A percentile compares a stretch with the other conserved stretches of the same genome.
phyloP scores from a whole-genome alignment of 1,139 yeast species.

The Debaryomycetaceae sp. region DNA sequence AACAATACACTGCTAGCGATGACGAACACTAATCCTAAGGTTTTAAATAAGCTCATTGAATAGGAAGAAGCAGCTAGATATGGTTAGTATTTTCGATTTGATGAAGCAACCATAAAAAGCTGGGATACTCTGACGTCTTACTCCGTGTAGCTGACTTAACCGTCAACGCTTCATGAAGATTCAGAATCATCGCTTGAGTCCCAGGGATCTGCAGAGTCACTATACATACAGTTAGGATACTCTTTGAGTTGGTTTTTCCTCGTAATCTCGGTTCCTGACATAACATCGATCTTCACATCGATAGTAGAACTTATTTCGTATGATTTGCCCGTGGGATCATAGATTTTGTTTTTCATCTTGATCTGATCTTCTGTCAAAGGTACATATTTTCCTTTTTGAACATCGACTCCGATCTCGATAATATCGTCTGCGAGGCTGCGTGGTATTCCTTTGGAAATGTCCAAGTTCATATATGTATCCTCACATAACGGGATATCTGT shows the following conservation, averaged over 20 bases:
- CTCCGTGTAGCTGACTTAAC: not conserved
- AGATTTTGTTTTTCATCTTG: constrained; percentile 32
- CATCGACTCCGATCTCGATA: constrained; percentile 46
- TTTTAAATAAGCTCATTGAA: constrained; percentile 1
- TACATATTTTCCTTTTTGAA: constrained; percentile 45
- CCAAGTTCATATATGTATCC: constrained; percentile 48
- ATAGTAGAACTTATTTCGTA: constrained; percentile 17
- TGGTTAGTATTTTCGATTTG: not conserved
- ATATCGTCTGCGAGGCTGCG: constrained; percentile 40
- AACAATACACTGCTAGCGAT: not conserved
- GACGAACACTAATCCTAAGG: not conserved
- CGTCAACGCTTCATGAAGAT: not conserved
- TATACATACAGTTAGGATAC: constrained; percentile 17
- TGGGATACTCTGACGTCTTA: not conserved
- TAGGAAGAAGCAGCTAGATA: constrained; percentile 1
- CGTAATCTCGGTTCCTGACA: constrained; percentile 12
- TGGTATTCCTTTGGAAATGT: constrained; percentile 48
- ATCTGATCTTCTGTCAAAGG: constrained; percentile 37
- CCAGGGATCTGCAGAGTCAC: constrained; percentile 6
- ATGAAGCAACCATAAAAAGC: not conserved
- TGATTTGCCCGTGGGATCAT: constrained; percentile 33
- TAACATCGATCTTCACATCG: constrained; percentile 17
- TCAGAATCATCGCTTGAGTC: not conserved
- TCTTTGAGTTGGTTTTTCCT: constrained; percentile 6
- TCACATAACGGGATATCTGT: constrained; percentile 39